These are phyloP conservation scores for Spinellus fusiger DNA, from an alignment of 192 early-diverging fungal species.

Conservation along the genomic window DNA sequence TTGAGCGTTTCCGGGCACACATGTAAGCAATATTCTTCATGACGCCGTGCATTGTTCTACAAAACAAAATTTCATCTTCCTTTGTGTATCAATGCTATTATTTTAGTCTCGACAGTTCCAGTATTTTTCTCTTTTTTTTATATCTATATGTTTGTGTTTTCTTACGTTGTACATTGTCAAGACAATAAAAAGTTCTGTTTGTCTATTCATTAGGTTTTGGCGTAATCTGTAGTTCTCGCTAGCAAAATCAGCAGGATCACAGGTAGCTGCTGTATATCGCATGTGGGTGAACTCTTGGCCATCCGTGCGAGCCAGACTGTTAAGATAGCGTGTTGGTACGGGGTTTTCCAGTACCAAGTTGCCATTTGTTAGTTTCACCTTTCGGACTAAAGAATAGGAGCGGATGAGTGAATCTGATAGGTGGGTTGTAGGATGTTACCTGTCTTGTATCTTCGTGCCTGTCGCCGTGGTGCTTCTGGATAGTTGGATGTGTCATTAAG, in stretches of 20 bases:
- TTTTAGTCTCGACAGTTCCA: background rate
- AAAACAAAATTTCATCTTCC: constrained; percentile 90
- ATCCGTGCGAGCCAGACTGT: constrained; percentile 40
- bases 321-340: constrained; percentile 54
- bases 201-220: constrained; percentile 43
- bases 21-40: constrained; percentile 84
- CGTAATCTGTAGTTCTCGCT: constrained; percentile 54
- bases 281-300: constrained; percentile 69
- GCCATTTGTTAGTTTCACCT: constrained; percentile 63
- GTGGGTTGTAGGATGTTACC: constrained; percentile 15
- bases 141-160: background rate
- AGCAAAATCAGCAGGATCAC: constrained; percentile 60
- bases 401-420: background rate
- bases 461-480: constrained; percentile 27
- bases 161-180: constrained; percentile 70
- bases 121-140: background rate
- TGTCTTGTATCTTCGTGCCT: constrained; percentile 41
- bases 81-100: constrained; percentile 11
- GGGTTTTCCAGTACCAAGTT: constrained; percentile 66
- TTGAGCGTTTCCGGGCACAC: constrained; percentile 54
- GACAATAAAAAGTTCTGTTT: constrained; percentile 66
- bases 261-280: constrained; percentile 69
- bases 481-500: background rate
- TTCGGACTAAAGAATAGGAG: constrained; percentile 11
- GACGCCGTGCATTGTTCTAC: constrained; percentile 80